Evolutionary conservation across 352 stramenopile species (phyloP).

Genomic region (Phytophthora sojae): DNA sequence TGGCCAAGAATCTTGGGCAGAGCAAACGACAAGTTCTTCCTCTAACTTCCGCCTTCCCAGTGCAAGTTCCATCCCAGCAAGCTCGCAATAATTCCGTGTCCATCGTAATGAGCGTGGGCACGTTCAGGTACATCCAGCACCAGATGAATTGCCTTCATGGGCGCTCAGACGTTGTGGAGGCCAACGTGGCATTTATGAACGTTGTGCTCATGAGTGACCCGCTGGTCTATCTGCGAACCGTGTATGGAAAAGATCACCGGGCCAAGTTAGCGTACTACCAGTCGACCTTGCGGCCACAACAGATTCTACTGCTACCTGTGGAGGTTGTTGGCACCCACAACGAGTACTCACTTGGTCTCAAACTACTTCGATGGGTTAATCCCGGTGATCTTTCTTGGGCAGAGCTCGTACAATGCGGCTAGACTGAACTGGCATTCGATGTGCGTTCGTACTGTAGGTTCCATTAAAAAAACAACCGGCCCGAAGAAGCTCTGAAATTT

Average conservation of each 20-base stretch:
- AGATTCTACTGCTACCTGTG: conserved; percentile 21
- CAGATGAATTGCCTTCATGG: conserved; percentile 35
- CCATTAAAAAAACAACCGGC: no score
- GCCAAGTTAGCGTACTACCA: conserved; percentile 27
- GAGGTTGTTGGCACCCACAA: conserved; percentile 9
- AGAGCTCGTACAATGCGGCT: neutral
- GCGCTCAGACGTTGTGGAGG: conserved; percentile 24
- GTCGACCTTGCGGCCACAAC: conserved; percentile 5
- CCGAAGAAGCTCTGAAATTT: no score
- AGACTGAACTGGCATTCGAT: neutral
- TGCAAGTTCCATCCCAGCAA: neutral
- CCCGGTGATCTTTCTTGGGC: neutral
- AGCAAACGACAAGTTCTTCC: neutral
- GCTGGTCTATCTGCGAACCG: conserved; percentile 30
- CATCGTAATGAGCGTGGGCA: neutral
- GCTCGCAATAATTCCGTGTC: neutral
- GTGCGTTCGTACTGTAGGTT: no score
- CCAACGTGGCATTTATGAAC: conserved; percentile 49
- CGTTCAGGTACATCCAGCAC: conserved; percentile 34
- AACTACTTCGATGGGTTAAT: conserved; percentile 10
- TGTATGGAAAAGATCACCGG: neutral
- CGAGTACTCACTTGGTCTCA: conserved; percentile 18
- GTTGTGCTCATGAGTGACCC: conserved; percentile 48
- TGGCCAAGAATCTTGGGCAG: neutral
- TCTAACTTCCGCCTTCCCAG: neutral